Percentiles rank a stretch among this genome's conserved stretches.
Evolutionary conservation across 192 early-diverging fungal species (phyloP).

Genomic region (Coemansia sp.): DNA sequence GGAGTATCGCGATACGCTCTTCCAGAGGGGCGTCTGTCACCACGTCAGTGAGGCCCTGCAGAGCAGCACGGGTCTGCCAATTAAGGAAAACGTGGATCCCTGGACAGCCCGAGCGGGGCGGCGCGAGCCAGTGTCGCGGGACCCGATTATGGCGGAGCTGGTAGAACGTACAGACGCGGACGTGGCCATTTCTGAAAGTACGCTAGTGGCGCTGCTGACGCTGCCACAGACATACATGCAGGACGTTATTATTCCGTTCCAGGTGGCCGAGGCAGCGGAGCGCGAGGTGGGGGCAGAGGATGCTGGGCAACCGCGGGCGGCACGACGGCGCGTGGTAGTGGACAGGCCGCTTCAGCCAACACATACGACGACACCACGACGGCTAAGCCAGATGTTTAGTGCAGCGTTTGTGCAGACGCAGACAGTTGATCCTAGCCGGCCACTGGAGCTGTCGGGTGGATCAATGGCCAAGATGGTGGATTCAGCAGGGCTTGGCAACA

Average conservation of each 20-base stretch:
- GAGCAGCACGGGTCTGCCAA: background rate
- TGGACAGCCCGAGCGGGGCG: constrained; percentile 1
- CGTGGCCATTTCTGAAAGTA: constrained; percentile 29
- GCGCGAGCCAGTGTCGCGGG: constrained; percentile 18
- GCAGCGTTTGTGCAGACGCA: constrained; percentile 12
- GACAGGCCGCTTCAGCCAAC: constrained; percentile 29
- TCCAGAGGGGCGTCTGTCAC: constrained; percentile 36
- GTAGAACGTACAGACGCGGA: constrained; percentile 24
- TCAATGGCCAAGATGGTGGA: constrained; percentile 4
- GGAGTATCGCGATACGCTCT: constrained; percentile 33
- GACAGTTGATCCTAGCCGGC: constrained; percentile 8
- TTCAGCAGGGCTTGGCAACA: background rate
- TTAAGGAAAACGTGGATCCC: background rate
- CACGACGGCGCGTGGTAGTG: constrained; percentile 19
- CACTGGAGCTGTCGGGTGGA: constrained; percentile 17
- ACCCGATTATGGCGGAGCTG: constrained; percentile 18
- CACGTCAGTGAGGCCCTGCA: constrained; percentile 1
- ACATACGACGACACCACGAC: constrained; percentile 27
- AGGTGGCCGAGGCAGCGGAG: constrained; percentile 8
- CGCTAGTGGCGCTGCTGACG: constrained; percentile 37
- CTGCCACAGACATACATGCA: constrained; percentile 31
- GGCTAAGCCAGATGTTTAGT: constrained; percentile 31
- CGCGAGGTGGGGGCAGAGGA: background rate
- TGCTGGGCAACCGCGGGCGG: background rate
- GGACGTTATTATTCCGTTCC: constrained; percentile 35